Percentiles rank a stretch among this genome's conserved stretches.
These are phyloP conservation scores for Sphagnum contortum DNA, from an alignment of 225 moss, liverwort and hornwort genomes.

Conservation along the genomic window DNA sequence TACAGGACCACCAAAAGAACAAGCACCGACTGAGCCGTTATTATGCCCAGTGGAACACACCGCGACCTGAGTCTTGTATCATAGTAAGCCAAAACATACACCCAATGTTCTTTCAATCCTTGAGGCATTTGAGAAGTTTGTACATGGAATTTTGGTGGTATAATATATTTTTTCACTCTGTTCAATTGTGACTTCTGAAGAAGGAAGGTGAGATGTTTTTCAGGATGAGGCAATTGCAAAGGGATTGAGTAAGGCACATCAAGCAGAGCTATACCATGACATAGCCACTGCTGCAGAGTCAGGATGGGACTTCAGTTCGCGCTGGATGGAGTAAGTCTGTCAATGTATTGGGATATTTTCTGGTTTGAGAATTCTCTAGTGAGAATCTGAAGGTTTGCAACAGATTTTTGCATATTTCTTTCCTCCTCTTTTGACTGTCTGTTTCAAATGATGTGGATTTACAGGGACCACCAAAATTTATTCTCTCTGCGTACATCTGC, in stretches of 20 bases:
- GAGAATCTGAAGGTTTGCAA: no score
- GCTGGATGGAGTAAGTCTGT: conserved; percentile 70
- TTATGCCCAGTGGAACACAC: conserved; percentile 55
- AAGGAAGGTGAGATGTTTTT: background rate
- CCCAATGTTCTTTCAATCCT: no score
- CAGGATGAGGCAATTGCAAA: conserved; percentile 36
- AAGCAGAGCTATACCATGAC: conserved; percentile 57
- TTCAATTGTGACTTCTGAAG: no score
- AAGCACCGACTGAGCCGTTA: conserved; percentile 68
- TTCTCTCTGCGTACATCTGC: conserved; percentile 50
- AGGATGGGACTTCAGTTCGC: conserved; percentile 94
- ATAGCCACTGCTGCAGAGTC: conserved; percentile 79
- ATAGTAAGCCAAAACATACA: conserved; percentile 26
- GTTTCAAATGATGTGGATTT: no score
- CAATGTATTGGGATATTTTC: no score
- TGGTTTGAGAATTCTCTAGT: no score
- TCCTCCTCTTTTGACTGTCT: no score
- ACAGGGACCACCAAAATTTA: conserved; percentile 42
- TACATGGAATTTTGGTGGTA: no score
- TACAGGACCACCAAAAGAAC: conserved; percentile 34
- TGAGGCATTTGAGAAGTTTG: no score
- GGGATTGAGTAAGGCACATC: conserved; percentile 26
- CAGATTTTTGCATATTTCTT: no score
- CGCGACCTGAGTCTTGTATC: conserved; percentile 77
- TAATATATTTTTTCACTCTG: no score